phyloP scores from a whole-genome alignment of 1,139 yeast genomes.

The Candida tunisiensis region DNA sequence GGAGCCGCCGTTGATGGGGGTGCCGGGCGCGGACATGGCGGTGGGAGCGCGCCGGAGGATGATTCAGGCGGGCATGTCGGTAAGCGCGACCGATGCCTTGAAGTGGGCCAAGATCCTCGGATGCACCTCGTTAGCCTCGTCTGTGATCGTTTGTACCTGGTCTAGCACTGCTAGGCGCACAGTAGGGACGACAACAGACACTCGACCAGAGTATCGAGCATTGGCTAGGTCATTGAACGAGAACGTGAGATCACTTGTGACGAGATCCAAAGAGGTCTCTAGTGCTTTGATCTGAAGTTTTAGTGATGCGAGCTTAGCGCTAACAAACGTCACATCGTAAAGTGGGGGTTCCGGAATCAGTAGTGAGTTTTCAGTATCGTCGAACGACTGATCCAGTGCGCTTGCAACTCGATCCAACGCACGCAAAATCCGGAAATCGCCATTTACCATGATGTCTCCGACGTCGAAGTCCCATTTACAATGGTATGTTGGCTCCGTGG shows the following conservation, averaged over 20 bases:
- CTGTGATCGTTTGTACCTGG: too few species aligned
- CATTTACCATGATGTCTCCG: constrained; percentile 39
- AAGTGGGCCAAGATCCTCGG: constrained; percentile 15
- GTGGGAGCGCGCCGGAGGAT: too few species aligned
- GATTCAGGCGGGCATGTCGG: too few species aligned
- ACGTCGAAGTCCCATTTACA: constrained; percentile 80
- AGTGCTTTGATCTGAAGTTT: constrained; percentile 17
- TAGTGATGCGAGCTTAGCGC: constrained; percentile 16
- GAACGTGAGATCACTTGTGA: constrained; percentile 23
- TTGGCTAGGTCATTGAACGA: constrained; percentile 57
- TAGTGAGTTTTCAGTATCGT: constrained; percentile 62
- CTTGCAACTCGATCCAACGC: constrained; percentile 27
- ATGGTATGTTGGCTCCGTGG: constrained; percentile 69
- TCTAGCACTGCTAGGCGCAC: constrained; percentile 12
- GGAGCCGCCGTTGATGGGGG: too few species aligned
- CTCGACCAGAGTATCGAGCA: constrained; percentile 38
- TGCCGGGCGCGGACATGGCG: too few species aligned
- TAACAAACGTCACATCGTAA: constrained; percentile 51
- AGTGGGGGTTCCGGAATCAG: constrained; percentile 37
- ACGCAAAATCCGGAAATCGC: too few species aligned
- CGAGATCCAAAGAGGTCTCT: constrained; percentile 13
- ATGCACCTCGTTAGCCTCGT: constrained; percentile 1
- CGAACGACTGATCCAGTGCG: constrained; percentile 44
- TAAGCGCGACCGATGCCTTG: constrained; percentile 38
- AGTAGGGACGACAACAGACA: constrained; percentile 33